Base-by-base conservation (phyloP, 805 yeast genomes). In the Candida nitratophila region DNA sequence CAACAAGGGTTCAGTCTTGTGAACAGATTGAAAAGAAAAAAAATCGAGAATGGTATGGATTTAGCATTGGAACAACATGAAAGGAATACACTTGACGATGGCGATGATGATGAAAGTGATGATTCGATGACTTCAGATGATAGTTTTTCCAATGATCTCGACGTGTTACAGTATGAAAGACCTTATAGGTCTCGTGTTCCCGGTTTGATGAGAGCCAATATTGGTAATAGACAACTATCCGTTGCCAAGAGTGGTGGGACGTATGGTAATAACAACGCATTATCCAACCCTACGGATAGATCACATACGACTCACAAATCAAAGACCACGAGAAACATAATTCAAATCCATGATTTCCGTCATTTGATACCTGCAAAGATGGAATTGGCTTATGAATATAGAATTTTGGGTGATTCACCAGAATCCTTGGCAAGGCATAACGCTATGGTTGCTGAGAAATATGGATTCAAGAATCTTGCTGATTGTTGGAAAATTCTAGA, bases 281-380 rank as follows among this genome's bases (percentile, higher is more conserved):
- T 69, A 1, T 70, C 76, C 1, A 57, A 63, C 5, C 66, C 63
- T 8, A 74, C 72, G 2, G 71, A 64, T 11, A 56, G 52, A 15
- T 58, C 65, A 1, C 61, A 52, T 19, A 51, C 52, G 48, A 59
- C 59, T 1, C 54, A 49, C 24, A 55, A 49, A 41, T 33, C 47
- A 9, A 50, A 47, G 27, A 47, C 40, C 36, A 63, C 61, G 39
- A 75, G 65, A 48, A 85, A 84, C 52, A 60, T 76, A n/a, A 81
- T 86, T 10, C 71, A 74, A 3, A 73, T 81, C 2, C 68, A 73
- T 45, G 91, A 88, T 55, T 83, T 83, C 59, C 66, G 75, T 19
- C 73, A 81, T 55, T 64, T 90, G 40, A 74, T 88, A 31, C 96
- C 96, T 0, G 83, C 89, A 16, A 79, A 83, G 49, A 72, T 76